Evolutionary conservation across 192 early-diverging fungal species (phyloP), one percentile per base, ranked within the genome.

Genomic region (Mortierella hygrophila): DNA sequence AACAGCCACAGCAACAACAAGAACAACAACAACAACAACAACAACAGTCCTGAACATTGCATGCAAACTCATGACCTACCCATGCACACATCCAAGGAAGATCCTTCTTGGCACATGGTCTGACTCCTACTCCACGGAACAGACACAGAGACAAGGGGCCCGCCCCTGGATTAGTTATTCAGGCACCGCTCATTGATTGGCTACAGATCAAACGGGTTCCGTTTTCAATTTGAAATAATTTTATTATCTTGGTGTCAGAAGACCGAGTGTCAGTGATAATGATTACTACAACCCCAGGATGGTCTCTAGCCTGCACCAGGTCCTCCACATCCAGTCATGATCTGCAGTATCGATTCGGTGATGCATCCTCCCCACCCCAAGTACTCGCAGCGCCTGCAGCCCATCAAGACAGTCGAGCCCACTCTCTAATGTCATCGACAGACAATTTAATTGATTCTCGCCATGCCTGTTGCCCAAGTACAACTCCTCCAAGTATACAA

Each of bases 351-450:
- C 54, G 40, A 47, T 46, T 35, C 60, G 29, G 20, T 40, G 68
- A 70, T 71, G 38, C 46, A 69, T 69, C n/a, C 23, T 40, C 37
- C 55, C 47, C 29, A 71, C 40, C 29, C 55, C 38, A 29, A 79
- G 42, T 10, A 35, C 52, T 15, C 29, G 68, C 41, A 54, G 21
- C 70, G 68, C 71, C 26, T 54, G 52, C 37, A 79, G 8, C 20
- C 40, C 40, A 18, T n/a, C 47, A 37, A 49, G 69, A 32, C 44
- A 21, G 41, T 42, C 70, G 7, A 71, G 21, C 6, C 70, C 70
- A 71, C 70, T 71, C 35, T 71, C 70, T 18, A 71, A 18, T 38
- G 70, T 71, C 35, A 71, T 42, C 5, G 70, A 71, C 6, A 71
- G 15, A 42, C 70, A 71, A 16, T 40, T 42, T 20, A 42, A 42